Evolutionary conservation across 306 rosid genomes (phyloP).

Genomic region (Macrotyloma uniflorum): DNA sequence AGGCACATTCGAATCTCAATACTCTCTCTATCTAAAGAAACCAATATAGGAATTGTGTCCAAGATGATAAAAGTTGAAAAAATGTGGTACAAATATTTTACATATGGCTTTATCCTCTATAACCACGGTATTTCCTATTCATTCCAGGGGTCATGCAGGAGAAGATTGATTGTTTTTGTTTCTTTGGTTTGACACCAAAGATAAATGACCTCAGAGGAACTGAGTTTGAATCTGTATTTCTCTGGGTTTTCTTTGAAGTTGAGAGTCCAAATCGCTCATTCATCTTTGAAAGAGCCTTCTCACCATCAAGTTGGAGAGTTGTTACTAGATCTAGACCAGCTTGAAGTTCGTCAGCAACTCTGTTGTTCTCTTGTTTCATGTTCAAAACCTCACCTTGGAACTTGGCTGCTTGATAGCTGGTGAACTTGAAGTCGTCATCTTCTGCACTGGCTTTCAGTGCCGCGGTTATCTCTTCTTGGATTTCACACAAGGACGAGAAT

Average conservation of each 20-base stretch:
- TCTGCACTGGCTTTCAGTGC: constrained; percentile 81
- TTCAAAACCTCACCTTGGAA: constrained; percentile 89
- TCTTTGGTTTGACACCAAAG: constrained; percentile 72
- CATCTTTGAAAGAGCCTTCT: constrained; percentile 60
- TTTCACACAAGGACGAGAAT: constrained; percentile 72
- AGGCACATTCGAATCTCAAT: constrained; percentile 28
- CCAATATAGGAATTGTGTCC: constrained; percentile 17
- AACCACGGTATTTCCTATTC: constrained; percentile 61
- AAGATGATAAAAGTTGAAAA: constrained; percentile 3
- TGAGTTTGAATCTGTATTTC: constrained; percentile 42
- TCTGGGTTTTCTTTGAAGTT: constrained; percentile 50
- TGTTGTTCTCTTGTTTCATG: constrained; percentile 92
- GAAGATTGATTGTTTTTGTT: constrained; percentile 74
- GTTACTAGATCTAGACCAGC: constrained; percentile 72
- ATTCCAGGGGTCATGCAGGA: constrained; percentile 47
- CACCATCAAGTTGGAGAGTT: constrained; percentile 64
- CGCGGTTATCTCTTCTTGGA: constrained; percentile 74
- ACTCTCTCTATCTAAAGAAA: constrained; percentile 26
- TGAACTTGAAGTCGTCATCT: constrained; percentile 73
- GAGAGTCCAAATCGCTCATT: constrained; percentile 63
- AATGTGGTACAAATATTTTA: constrained; percentile 33
- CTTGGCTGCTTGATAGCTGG: constrained; percentile 94
- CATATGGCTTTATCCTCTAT: constrained; percentile 46
- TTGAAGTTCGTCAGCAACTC: constrained; percentile 77
- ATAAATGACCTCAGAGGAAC: constrained; percentile 80